These are phyloP conservation scores for Verticillium isaacii DNA, from an alignment of 2,329 filamentous ascomycete species.

Conservation along the genomic window DNA sequence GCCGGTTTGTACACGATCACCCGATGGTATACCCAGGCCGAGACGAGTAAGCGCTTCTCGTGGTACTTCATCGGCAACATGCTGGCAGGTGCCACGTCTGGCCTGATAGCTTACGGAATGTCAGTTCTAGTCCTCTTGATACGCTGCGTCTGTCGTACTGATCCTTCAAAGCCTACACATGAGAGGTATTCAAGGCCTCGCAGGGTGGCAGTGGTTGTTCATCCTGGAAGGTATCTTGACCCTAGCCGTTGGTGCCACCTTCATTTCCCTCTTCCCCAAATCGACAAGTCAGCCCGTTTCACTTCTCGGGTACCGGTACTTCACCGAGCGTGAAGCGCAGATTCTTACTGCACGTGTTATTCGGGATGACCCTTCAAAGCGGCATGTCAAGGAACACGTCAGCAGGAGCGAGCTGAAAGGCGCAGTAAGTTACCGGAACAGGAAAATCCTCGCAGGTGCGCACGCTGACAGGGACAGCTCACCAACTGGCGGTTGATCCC, in stretches of 20 bases:
- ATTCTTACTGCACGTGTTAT: slow-evolving; percentile 28
- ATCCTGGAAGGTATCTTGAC: slow-evolving; percentile 31
- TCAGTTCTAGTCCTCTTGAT: not conserved
- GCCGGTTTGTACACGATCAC: slow-evolving; percentile 42
- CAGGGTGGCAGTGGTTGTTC: slow-evolving; percentile 30
- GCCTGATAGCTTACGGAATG: slow-evolving; percentile 38
- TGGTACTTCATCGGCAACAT: slow-evolving; percentile 41
- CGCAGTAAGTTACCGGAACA: slow-evolving; percentile 18
- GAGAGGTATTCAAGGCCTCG: slow-evolving; percentile 21
- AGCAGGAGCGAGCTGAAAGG: slow-evolving; percentile 25
- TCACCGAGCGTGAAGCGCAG: slow-evolving; percentile 26
- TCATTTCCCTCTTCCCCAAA: slow-evolving; percentile 24
- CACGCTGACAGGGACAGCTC: slow-evolving; percentile 16
- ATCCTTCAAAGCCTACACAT: slow-evolving; percentile 21
- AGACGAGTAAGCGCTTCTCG: slow-evolving; percentile 40
- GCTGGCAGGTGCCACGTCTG: slow-evolving; percentile 30
- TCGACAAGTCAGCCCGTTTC: slow-evolving; percentile 23
- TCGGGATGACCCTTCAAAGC: slow-evolving; percentile 29
- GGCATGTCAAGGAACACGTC: slow-evolving; percentile 20
- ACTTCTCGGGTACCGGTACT: slow-evolving; percentile 22
- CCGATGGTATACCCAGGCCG: slow-evolving; percentile 39
- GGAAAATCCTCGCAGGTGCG: not conserved
- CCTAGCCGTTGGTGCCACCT: slow-evolving; percentile 23
- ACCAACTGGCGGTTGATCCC: slow-evolving; percentile 31
- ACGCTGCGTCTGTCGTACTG: not conserved